Conservation (phyloP, 1,284 basidiomycete species). For the Pulchroboletus neoregius region DNA sequence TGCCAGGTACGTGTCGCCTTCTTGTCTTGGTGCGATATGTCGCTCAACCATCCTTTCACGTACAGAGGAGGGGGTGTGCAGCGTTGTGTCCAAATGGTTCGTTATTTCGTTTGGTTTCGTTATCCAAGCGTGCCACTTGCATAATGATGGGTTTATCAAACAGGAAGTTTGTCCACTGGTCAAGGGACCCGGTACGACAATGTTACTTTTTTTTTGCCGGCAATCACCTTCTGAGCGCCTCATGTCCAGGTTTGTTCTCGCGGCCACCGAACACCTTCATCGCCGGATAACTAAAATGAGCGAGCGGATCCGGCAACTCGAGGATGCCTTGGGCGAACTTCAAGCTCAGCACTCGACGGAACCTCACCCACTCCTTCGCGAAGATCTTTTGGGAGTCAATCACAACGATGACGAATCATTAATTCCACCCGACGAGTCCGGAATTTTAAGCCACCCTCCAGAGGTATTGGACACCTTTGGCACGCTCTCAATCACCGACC, state of each 20-base stretch:
- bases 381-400: slow-evolving; percentile 46
- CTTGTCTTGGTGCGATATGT: slow-evolving; percentile 1
- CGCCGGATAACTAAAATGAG: slow-evolving; percentile 57
- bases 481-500: slow-evolving; percentile 57
- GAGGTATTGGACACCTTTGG: slow-evolving; percentile 55
- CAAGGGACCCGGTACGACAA: slow-evolving; percentile 53
- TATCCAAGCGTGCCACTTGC: not conserved
- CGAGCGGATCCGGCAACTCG: slow-evolving; percentile 60
- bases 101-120: slow-evolving; percentile 10
- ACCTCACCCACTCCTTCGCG: slow-evolving; percentile 61
- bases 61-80: slow-evolving; percentile 58
- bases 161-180: slow-evolving; percentile 58
- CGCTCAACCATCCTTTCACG: slow-evolving; percentile 1
- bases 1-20: slow-evolving; percentile 46
- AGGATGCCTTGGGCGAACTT: slow-evolving; percentile 55
- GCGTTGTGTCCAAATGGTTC: slow-evolving; percentile 68
- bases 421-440: slow-evolving; percentile 20
- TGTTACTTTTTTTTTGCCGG: slow-evolving; percentile 1
- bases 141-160: slow-evolving; percentile 4
- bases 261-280: slow-evolving; percentile 71
- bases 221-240: slow-evolving; percentile 6
- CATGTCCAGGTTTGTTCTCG: slow-evolving; percentile 56
- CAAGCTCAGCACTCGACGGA: slow-evolving; percentile 50
- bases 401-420: slow-evolving; percentile 34
- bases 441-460: slow-evolving; percentile 25